Evolutionary conservation across 768 basidiomycete genomes (phyloP), one percentile per base, ranked within the genome.

Genomic region (Galerina sulciceps): DNA sequence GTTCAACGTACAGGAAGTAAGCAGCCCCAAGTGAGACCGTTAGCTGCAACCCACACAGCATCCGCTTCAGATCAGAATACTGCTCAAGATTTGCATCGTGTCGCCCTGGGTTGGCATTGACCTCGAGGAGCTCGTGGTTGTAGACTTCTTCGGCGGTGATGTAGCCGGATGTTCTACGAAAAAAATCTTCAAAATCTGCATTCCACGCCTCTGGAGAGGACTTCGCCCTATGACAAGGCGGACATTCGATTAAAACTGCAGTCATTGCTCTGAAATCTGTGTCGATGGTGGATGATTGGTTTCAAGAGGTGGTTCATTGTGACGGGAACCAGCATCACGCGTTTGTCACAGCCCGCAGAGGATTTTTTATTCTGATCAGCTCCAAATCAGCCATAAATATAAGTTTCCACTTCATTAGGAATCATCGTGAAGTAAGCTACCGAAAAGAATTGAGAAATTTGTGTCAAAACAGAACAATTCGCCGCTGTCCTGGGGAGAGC

Each of bases 141-240:
- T 37, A 50, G 31, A 17, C 18, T 9, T 20, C 34, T 38, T 38
- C 10, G 36, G 49, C 49, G 8, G 31, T 50, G 34, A 37, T 50
- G 36, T 14, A 35, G 2, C 13, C 4, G 14, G n/a, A 9, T 14
- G 20, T 35, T 50, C 9, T 6, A 4, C 17, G 36, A 22, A 37
- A 50, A 6, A 50, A 17, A 22, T 13, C 37, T n/a, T 50, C 49
- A 38, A 50, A 50, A 6, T 50, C 49, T 1, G 49, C 49, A 31
- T 50, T 35, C 49, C 49, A 50, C 18, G 22, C 18, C 35, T 37
- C 18, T 37, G 49, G 49, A 20, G 49, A 37, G 6, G 49, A 50
- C n/a, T 50, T 50, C 5, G 49, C 49, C 49, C 36, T 18, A 35
- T 50, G 49, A 37, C 49, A 50, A 20, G 49, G 49, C 10, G 49